Evolutionary conservation across 139 green algal genomes (phyloP).

Genomic region (Gonium pectorale): DNA sequence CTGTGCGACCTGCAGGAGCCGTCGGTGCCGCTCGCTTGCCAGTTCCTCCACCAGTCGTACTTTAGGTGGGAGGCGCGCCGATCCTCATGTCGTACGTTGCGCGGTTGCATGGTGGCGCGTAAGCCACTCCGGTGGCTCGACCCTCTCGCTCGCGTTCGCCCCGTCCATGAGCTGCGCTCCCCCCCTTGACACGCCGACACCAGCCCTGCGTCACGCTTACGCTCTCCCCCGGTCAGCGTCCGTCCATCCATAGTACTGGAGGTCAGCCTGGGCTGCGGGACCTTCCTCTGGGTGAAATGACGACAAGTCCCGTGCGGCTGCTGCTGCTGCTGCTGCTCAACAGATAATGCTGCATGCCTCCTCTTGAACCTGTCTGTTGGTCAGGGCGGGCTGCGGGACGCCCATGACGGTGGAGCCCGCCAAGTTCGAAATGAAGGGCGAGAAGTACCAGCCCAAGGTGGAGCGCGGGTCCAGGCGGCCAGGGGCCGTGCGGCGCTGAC

Average conservation of each 20-base stretch:
- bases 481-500: too few relatives aligned
- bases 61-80: conserved; percentile 1
- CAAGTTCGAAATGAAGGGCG: conserved; percentile 89
- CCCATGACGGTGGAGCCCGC: conserved; percentile 60
- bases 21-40: conserved; percentile 30
- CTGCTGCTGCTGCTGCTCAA: too few relatives aligned
- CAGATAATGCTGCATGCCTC: not conserved
- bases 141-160: too few relatives aligned
- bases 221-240: too few relatives aligned
- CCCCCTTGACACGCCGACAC: too few relatives aligned
- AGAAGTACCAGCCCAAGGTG: conserved; percentile 69
- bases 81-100: not conserved
- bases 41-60: conserved; percentile 30
- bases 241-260: too few relatives aligned
- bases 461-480: not conserved
- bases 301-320: too few relatives aligned
- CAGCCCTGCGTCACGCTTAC: too few relatives aligned
- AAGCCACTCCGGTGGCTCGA: too few relatives aligned
- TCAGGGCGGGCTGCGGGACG: conserved; percentile 2
- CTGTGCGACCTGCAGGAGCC: conserved; percentile 47
- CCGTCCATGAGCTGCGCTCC: too few relatives aligned
- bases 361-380: not conserved
- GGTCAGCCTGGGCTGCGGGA: too few relatives aligned
- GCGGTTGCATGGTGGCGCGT: not conserved
- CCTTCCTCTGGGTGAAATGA: too few relatives aligned